These are phyloP conservation scores for Suillus ampliporus DNA, from an alignment of 768 basidiomycete genomes.

Conservation along the genomic window DNA sequence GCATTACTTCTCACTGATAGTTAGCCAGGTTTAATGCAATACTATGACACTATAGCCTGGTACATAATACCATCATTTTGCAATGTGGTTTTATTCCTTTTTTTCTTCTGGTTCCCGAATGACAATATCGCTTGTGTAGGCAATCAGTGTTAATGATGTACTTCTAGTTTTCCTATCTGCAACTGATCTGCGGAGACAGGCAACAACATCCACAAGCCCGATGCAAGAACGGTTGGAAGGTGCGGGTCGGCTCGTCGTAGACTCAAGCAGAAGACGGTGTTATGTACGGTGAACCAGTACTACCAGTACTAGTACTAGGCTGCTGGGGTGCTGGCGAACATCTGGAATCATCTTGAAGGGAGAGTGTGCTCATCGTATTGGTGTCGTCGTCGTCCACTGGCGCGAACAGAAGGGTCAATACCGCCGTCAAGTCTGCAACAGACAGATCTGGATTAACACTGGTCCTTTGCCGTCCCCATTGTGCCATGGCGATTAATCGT, in stretches of 20 bases:
- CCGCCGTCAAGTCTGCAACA: conserved; percentile 1
- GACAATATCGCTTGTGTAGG: too few relatives aligned
- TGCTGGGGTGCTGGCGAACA: conserved; percentile 10
- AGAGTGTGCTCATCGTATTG: conserved; percentile 28
- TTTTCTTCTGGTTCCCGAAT: too few relatives aligned
- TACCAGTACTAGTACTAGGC: conserved; percentile 14
- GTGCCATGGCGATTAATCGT: conserved; percentile 10
- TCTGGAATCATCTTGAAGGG: conserved; percentile 16
- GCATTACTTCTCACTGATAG: conserved; percentile 19
- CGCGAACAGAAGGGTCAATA: conserved; percentile 14
- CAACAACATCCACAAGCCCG: background rate
- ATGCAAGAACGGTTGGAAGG: too few relatives aligned
- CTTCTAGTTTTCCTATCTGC: background rate
- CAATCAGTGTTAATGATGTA: background rate
- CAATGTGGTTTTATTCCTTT: background rate
- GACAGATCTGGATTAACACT: conserved; percentile 8
- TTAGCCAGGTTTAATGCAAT: too few relatives aligned
- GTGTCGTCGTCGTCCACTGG: conserved; percentile 26
- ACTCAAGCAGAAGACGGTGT: too few relatives aligned
- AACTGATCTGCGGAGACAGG: too few relatives aligned
- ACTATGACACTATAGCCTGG: background rate
- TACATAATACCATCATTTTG: conserved; percentile 4
- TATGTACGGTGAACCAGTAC: conserved; percentile 45
- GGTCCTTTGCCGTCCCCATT: conserved; percentile 6
- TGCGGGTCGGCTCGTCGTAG: too few relatives aligned